These are phyloP conservation scores for Rutidosis leptorrhynchoides DNA, from an alignment of 129 eudicot genomes.

Conservation along the genomic window DNA sequence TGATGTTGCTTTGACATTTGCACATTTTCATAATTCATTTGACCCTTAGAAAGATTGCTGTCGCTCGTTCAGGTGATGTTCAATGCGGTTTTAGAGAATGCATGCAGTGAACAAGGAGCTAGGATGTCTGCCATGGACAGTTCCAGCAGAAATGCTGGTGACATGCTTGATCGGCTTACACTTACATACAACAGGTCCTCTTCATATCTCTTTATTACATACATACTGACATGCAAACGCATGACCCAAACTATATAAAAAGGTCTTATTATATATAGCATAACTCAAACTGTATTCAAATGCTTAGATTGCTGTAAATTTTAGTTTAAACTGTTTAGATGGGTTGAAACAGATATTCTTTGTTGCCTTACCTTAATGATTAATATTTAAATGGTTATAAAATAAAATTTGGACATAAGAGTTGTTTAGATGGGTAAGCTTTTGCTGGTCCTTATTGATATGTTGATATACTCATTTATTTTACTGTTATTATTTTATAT, in stretches of 20 bases:
- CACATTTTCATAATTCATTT: not conserved
- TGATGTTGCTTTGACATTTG: not conserved
- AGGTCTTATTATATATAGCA: not conserved
- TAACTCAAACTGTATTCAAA: not conserved
- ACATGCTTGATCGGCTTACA: constrained; percentile 98
- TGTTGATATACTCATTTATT: not conserved
- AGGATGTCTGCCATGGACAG: constrained; percentile 99
- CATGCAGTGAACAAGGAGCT: constrained; percentile 99
- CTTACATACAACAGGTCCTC: constrained; percentile 91
- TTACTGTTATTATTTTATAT: not conserved
- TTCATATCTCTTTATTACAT: constrained; percentile 28
- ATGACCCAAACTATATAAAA: not conserved
- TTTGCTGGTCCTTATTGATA: not conserved
- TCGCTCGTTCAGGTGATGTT: constrained; percentile 63
- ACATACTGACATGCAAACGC: constrained; percentile 8
- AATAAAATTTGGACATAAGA: too few species aligned
- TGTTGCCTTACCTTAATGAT: not conserved
- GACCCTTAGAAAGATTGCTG: not conserved
- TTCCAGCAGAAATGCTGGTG: constrained; percentile 99
- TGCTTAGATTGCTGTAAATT: not conserved
- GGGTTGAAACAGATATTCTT: not conserved
- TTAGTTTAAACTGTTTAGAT: not conserved
- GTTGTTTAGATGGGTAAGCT: not conserved
- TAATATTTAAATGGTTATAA: too few species aligned
- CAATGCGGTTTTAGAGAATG: constrained; percentile 93